Percentiles rank a stretch among this genome's conserved stretches.
Conservation (phyloP, 2,329 filamentous ascomycete genomes). For the Nothophoma quercina region DNA sequence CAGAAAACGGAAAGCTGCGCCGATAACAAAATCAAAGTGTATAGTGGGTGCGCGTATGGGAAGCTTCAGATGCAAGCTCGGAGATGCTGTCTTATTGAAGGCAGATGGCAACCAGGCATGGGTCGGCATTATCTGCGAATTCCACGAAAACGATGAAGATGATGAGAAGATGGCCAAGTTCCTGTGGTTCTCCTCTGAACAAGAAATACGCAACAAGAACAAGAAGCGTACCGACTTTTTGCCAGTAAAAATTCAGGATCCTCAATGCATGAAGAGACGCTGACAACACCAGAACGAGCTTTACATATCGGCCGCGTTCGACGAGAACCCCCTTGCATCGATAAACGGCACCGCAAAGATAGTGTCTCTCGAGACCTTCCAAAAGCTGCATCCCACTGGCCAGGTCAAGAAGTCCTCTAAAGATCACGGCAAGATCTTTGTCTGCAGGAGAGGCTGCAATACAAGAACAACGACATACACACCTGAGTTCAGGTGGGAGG, state of each 20-base stretch:
- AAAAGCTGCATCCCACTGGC: conserved; percentile 74
- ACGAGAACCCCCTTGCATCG: conserved; percentile 83
- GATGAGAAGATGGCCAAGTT: conserved; percentile 82
- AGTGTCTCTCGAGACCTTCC: conserved; percentile 75
- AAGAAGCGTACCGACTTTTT: conserved; percentile 84
- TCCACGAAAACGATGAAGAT: conserved; percentile 67
- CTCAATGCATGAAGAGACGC: conserved; percentile 1
- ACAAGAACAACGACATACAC: conserved; percentile 90
- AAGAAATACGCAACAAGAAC: conserved; percentile 82
- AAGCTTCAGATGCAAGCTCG: conserved; percentile 78
- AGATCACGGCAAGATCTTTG: conserved; percentile 84
- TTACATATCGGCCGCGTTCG: conserved; percentile 87
- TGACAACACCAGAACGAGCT: conserved; percentile 74
- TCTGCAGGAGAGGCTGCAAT: conserved; percentile 90
- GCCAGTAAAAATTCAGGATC: conserved; percentile 57
- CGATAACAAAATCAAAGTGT: conserved; percentile 43
- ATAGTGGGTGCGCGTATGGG: conserved; percentile 88
- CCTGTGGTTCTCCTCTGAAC: conserved; percentile 94
- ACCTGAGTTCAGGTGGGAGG: conserved; percentile 90
- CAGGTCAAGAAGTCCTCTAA: conserved; percentile 75
- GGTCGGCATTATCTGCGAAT: conserved; percentile 88
- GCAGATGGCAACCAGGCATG: conserved; percentile 90
- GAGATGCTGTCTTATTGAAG: conserved; percentile 86
- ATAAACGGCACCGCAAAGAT: conserved; percentile 90
- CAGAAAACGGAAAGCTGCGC: conserved; percentile 42